Evolutionary conservation across 345 rosid species (phyloP).

Genomic region (Rhodamnia rubescens): DNA sequence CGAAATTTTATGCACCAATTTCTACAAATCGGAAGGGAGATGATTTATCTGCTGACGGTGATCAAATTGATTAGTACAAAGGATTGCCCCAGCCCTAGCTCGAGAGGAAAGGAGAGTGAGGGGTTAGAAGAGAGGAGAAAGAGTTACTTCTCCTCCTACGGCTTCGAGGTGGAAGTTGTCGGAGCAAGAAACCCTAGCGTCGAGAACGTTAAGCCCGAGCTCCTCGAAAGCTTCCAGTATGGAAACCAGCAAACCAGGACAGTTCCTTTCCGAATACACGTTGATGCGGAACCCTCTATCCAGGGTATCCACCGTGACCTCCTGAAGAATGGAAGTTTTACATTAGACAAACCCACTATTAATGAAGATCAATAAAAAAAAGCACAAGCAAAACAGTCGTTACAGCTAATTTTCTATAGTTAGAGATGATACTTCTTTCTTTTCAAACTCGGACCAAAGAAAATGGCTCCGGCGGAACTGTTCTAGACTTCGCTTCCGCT

Average conservation of each 20-base stretch:
- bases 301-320: constrained; percentile 44
- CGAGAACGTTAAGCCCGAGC: constrained; percentile 51
- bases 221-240: constrained; percentile 64
- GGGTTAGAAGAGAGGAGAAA: neutral
- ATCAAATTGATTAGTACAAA: neutral
- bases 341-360: neutral
- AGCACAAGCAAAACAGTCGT: neutral
- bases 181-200: constrained; percentile 69
- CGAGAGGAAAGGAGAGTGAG: neutral
- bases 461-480: neutral
- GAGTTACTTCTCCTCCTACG: constrained; percentile 40
- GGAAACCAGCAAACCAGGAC: constrained; percentile 43
- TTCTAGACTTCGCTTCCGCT: neutral
- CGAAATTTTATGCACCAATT: neutral
- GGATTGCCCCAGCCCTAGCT: neutral
- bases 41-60: neutral
- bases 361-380: neutral
- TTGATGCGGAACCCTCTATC: constrained; percentile 48
- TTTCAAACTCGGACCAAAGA: neutral
- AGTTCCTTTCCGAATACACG: constrained; percentile 27
- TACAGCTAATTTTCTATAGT: neutral
- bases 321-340: neutral
- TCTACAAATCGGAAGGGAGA: neutral
- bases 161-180: constrained; percentile 49
- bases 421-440: neutral